These are phyloP conservation scores for Prunus salicina DNA, from an alignment of 306 rosid species.

Conservation along the genomic window DNA sequence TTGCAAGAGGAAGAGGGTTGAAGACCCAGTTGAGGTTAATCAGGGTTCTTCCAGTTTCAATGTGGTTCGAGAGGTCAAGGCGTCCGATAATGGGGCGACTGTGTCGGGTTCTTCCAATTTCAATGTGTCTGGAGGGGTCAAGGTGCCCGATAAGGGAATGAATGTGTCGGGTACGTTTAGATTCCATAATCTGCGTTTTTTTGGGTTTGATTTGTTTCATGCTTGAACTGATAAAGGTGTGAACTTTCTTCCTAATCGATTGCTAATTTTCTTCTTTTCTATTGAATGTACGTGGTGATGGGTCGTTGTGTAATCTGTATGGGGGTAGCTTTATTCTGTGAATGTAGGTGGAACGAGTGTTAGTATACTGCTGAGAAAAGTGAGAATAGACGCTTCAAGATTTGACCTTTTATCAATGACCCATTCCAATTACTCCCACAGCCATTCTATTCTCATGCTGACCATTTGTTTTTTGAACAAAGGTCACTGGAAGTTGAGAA, in stretches of 20 bases:
- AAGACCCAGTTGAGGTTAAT: conserved; percentile 24
- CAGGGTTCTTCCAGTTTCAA: conserved; percentile 20
- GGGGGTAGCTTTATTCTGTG: neutral
- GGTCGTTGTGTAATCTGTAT: neutral
- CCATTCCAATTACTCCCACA: neutral
- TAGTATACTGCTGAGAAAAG: neutral
- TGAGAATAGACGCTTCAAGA: too few relatives aligned
- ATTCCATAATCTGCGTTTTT: conserved; percentile 1
- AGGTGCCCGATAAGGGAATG: conserved; percentile 28
- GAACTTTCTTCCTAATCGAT: neutral
- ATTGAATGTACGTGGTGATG: neutral
- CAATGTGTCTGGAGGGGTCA: conserved; percentile 10
- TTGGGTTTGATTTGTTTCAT: conserved; percentile 15
- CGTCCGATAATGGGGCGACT: conserved; percentile 24
- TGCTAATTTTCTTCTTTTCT: neutral
- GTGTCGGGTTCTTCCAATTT: conserved; percentile 30
- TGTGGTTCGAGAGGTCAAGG: conserved; percentile 17
- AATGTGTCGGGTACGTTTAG: conserved; percentile 32
- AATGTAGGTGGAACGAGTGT: neutral
- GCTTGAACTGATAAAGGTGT: neutral
- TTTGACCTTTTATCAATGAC: neutral
- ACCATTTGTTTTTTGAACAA: neutral
- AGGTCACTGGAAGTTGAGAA: conserved; percentile 2
- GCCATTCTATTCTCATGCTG: neutral
- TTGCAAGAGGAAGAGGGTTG: conserved; percentile 51